phyloP scores from a whole-genome alignment of 371 early-diverging fungal genomes.

The Mucor mucedo region DNA sequence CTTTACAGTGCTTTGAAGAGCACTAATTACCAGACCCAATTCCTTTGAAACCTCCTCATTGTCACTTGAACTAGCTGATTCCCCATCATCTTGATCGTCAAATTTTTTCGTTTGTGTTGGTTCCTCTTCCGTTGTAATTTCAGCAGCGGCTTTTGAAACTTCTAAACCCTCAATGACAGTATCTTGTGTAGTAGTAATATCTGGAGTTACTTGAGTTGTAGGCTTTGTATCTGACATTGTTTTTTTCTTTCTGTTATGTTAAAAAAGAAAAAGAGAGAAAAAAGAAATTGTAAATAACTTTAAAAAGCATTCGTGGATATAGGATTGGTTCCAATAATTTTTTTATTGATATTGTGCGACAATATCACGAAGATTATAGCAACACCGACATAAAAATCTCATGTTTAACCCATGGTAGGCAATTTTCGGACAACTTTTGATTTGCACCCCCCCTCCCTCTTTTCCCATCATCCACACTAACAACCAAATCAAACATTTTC shows the following conservation, averaged over 20 bases:
- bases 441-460: too few species aligned
- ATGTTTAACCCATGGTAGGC: not conserved
- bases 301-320: slow-evolving; percentile 5
- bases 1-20: slow-evolving; percentile 27
- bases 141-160: slow-evolving; percentile 19
- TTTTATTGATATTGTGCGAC: slow-evolving; percentile 16
- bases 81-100: slow-evolving; percentile 13
- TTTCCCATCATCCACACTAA: too few species aligned
- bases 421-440: not conserved
- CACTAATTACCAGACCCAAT: slow-evolving; percentile 28
- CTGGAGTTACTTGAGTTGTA: not conserved
- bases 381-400: slow-evolving; percentile 1
- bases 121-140: not conserved
- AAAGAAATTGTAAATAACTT: slow-evolving; percentile 11
- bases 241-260: not conserved
- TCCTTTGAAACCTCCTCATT: slow-evolving; percentile 15
- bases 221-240: slow-evolving; percentile 1
- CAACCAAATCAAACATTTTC: too few species aligned
- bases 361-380: slow-evolving; percentile 10
- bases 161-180: slow-evolving; percentile 5
- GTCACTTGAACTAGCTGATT: slow-evolving; percentile 17
- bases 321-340: slow-evolving; percentile 17
- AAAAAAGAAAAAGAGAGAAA: slow-evolving; percentile 1
- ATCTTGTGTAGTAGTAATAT: not conserved
- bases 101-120: not conserved